phyloP scores from a whole-genome alignment of 2,329 filamentous ascomycete species.

The Aspergillus alliaceus region DNA sequence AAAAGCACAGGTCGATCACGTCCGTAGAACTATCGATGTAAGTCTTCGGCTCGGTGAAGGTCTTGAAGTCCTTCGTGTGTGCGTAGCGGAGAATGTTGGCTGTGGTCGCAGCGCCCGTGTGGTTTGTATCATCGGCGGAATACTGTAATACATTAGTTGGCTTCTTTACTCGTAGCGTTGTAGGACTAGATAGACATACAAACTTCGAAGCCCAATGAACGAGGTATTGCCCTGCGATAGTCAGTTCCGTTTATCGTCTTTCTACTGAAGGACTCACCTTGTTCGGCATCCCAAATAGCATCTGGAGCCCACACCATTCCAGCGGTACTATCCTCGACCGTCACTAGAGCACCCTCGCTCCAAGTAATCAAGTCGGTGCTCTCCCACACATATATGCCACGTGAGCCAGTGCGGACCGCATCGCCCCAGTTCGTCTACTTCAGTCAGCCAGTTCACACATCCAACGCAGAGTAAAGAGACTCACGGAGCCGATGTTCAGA shows the following conservation, averaged over 20 bases:
- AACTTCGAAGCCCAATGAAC: conserved; percentile 17
- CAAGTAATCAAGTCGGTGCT: conserved; percentile 14
- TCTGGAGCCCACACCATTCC: conserved; percentile 19
- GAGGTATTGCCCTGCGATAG: conserved; percentile 9
- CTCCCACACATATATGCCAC: conserved; percentile 16
- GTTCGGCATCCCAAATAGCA: conserved; percentile 14
- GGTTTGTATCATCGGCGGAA: conserved; percentile 5
- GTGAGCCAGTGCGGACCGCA: conserved; percentile 11
- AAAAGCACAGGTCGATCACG: conserved; percentile 12
- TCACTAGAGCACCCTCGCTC: conserved; percentile 10
- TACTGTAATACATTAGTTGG: conserved; percentile 4
- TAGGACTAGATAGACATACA: not conserved
- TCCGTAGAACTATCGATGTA: conserved; percentile 7
- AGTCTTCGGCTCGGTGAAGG: conserved; percentile 10
- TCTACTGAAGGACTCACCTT: not conserved
- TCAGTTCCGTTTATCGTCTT: not conserved
- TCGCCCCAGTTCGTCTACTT: conserved; percentile 13
- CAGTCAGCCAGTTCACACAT: not conserved
- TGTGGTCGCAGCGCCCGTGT: conserved; percentile 6
- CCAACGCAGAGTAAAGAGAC: not conserved
- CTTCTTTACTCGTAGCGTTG: not conserved
- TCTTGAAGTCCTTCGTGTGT: conserved; percentile 15
- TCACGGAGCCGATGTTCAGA: conserved; percentile 12
- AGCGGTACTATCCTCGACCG: conserved; percentile 13
- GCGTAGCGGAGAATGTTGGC: conserved; percentile 13